Evolutionary conservation across 2,329 filamentous ascomycete genomes (phyloP).

Genomic region (Fusarium foetens): DNA sequence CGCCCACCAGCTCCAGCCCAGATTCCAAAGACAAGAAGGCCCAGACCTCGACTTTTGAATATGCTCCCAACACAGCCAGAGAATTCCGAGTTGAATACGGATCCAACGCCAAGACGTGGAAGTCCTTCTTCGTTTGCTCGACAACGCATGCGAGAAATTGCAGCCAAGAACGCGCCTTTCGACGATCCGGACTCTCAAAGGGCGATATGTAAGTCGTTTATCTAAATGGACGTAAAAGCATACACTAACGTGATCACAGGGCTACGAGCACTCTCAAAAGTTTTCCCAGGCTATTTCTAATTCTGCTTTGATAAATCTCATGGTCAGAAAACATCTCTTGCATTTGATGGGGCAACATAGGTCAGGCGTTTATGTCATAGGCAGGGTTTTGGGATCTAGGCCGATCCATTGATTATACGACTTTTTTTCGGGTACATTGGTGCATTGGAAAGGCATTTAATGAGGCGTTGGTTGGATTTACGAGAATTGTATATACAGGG

Average conservation of each 20-base stretch:
- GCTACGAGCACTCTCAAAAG: constrained; percentile 55
- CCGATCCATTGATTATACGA: constrained; percentile 31
- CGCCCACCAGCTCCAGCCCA: constrained; percentile 30
- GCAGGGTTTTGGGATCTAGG: constrained; percentile 23
- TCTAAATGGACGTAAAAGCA: background rate
- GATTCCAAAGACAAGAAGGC: constrained; percentile 42
- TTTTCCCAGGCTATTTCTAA: constrained; percentile 55
- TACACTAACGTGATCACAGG: constrained; percentile 47
- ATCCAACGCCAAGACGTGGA: constrained; percentile 47
- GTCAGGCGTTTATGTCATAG: constrained; percentile 44
- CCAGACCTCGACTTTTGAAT: constrained; percentile 45
- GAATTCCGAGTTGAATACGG: constrained; percentile 45
- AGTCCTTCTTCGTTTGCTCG: constrained; percentile 58
- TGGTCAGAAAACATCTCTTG: constrained; percentile 26
- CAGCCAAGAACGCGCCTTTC: constrained; percentile 55
- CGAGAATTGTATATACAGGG: constrained; percentile 16
- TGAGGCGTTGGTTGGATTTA: constrained; percentile 32
- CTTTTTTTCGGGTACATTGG: constrained; percentile 19
- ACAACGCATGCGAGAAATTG: constrained; percentile 57
- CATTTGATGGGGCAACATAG: constrained; percentile 41
- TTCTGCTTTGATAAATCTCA: constrained; percentile 5
- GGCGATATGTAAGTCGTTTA: constrained; percentile 52
- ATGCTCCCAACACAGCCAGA: constrained; percentile 54
- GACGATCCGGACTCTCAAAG: constrained; percentile 55
- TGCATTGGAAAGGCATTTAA: constrained; percentile 36